A percentile compares a stretch with the other conserved stretches of the same genome.
Evolutionary conservation across 202 grass and related monocot genomes (phyloP).

Genomic region (Carex arenaria): DNA sequence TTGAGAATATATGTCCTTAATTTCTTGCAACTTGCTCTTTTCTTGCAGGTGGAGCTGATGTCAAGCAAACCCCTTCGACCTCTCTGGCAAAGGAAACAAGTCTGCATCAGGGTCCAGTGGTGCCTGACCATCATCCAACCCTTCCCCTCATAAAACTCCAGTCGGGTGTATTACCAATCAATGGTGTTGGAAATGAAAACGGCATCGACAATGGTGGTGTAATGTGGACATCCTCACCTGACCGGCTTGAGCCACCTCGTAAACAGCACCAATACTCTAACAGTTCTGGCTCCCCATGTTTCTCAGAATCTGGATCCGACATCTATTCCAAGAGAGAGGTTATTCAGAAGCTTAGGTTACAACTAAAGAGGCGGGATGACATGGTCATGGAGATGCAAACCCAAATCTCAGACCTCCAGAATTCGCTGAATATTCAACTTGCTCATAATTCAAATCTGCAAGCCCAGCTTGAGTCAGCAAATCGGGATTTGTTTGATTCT

Average conservation of each 20-base stretch:
- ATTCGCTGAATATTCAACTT: conserved; percentile 49
- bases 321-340: conserved; percentile 77
- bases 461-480: conserved; percentile 53
- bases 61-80: conserved; percentile 35
- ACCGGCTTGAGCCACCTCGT: conserved; percentile 50
- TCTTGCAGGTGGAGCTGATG: conserved; percentile 27
- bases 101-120: conserved; percentile 11
- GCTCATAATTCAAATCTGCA: conserved; percentile 44
- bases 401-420: conserved; percentile 63
- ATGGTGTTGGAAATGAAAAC: conserved; percentile 4
- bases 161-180: conserved; percentile 34
- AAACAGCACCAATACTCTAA: conserved; percentile 65
- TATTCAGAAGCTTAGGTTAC: conserved; percentile 73
- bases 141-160: conserved; percentile 58
- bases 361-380: conserved; percentile 68
- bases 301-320: conserved; percentile 77
- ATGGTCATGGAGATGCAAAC: conserved; percentile 91
- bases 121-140: not conserved
- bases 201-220: conserved; percentile 36
- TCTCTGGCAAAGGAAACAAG: conserved; percentile 28
- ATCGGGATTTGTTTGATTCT: conserved; percentile 58
- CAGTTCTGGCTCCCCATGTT: conserved; percentile 64
- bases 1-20: not conserved
- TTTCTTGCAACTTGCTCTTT: not conserved
- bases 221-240: conserved; percentile 72